Conservation (phyloP, 306 rosid genomes). For the Dalbergia cochinchinensis region DNA sequence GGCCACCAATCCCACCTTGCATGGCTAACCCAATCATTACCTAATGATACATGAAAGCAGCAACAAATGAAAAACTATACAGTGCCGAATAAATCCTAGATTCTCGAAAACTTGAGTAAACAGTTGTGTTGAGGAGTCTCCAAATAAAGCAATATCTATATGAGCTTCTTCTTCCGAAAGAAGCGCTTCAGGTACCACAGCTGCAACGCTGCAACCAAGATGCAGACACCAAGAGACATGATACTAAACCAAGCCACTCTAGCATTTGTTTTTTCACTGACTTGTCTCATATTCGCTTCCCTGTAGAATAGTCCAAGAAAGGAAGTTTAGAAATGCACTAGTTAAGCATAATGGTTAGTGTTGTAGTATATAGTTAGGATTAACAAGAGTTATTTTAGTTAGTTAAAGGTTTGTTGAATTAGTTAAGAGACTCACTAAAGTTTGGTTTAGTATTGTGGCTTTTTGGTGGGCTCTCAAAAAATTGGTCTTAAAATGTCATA, state of each 20-base stretch:
- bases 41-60: background rate
- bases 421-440: too few relatives aligned
- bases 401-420: too few relatives aligned
- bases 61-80: background rate
- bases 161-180: constrained; percentile 71
- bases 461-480: too few relatives aligned
- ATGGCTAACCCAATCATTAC: background rate
- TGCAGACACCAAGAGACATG: constrained; percentile 61
- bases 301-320: constrained; percentile 48
- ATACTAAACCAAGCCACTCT: constrained; percentile 61
- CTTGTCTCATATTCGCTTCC: constrained; percentile 63
- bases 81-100: background rate
- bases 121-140: background rate
- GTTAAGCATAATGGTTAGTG: constrained; percentile 11
- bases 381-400: background rate
- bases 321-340: background rate
- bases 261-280: constrained; percentile 59
- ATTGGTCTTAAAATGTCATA: too few relatives aligned
- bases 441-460: too few relatives aligned
- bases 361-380: too few relatives aligned
- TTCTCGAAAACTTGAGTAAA: background rate
- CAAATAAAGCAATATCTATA: constrained; percentile 44
- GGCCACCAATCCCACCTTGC: background rate
- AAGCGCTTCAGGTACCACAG: constrained; percentile 53
- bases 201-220: constrained; percentile 52